Evolutionary conservation across 352 stramenopile species (phyloP), one percentile per base, ranked within the genome.

Genomic region (Pythium pectinolyticum): DNA sequence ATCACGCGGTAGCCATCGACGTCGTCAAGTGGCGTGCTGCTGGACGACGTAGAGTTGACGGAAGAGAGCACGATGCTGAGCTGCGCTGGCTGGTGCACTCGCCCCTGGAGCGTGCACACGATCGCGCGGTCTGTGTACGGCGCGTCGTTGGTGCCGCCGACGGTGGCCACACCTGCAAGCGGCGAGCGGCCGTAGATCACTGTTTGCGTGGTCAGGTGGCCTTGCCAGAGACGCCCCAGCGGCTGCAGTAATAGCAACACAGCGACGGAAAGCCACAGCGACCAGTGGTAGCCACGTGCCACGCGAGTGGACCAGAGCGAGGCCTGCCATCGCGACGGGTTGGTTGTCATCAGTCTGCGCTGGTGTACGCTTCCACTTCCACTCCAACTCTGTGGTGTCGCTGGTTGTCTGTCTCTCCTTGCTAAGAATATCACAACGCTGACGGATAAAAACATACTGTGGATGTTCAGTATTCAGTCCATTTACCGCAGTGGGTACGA

Each of bases 61-160:
- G n/a, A 30, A 19, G 31, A 10, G 22, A 85, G 66, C 37, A 78
- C 53, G 22, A 75, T 60, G 28, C 67, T 72, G 8, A 86, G 63
- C 22, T 77, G 57, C 9, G 67, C 34, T 20, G 77, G 66, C 37
- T 73, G 66, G 55, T 81, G 80, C 25, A 74, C 63, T 0, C 67
- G 57, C 6, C 75, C 77, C 20, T 74, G 45, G 9, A 72, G 63
- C 4, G 73, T 64, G 50, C 80, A 87, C n/a, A 69, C 76, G 15
- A 89, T n/a, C 7, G 74, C 2, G 3, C 80, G 77, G 49, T 87
- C 80, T 0, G 74, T 74, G 40, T 73, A 80, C 9, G 71, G 74
- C 32, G 79, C 77, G 48, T 87, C 80, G 52, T 86, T 86, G n/a
- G 20, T 48, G 43, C 74, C 72, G 11, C 41, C 56, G 30, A 67